Conservation (phyloP, 1,284 basidiomycete species). For the Malassezia restricta region DNA sequence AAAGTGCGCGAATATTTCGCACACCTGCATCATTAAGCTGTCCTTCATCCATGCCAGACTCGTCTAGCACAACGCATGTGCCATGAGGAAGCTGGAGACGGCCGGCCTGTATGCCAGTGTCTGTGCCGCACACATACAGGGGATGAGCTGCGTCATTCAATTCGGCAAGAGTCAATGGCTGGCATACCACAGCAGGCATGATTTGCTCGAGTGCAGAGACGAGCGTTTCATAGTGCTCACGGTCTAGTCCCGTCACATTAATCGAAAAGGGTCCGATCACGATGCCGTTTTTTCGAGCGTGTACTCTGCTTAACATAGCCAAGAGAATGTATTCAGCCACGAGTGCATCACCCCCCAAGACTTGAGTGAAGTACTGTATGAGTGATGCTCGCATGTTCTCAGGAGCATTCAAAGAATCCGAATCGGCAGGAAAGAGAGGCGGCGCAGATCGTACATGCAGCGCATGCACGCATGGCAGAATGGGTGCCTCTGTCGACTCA, state of each 20-base stretch:
- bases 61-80: conserved; percentile 58
- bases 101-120: conserved; percentile 64
- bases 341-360: conserved; percentile 25
- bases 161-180: conserved; percentile 39
- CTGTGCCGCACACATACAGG: conserved; percentile 52
- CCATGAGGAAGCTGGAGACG: conserved; percentile 61
- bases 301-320: conserved; percentile 57
- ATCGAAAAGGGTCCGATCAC: conserved; percentile 58
- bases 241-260: conserved; percentile 50
- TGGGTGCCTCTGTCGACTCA: not conserved
- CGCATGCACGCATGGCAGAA: conserved; percentile 29
- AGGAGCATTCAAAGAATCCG: not conserved
- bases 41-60: conserved; percentile 59
- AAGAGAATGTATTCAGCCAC: conserved; percentile 69
- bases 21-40: conserved; percentile 54
- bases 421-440: not conserved
- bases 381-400: conserved; percentile 14
- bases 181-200: conserved; percentile 54
- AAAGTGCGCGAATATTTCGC: conserved; percentile 58
- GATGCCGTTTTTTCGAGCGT: conserved; percentile 58
- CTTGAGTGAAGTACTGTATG: conserved; percentile 22
- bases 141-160: conserved; percentile 52
- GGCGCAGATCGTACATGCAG: conserved; percentile 17
- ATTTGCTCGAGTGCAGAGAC: conserved; percentile 50
- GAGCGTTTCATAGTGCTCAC: conserved; percentile 50